Evolutionary conservation across 192 early-diverging fungal genomes (phyloP), one percentile per base, ranked within the genome.

Genomic region (Coemansia guatemalensis): DNA sequence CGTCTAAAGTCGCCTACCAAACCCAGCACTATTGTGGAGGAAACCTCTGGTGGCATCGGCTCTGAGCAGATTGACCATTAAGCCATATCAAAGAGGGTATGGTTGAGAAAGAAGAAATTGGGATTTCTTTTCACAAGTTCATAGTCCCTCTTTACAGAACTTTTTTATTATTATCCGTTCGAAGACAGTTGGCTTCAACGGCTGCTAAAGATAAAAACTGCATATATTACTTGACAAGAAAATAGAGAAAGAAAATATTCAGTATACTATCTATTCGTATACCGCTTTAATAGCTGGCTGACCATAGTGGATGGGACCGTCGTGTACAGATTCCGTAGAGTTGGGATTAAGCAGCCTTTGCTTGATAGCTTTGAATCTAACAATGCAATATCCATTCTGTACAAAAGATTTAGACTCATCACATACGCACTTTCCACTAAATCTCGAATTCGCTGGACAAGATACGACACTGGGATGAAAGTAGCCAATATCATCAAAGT

Each of bases 401-500:
- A 62, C 51, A 53, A 62, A 62, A 21, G 60, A 62, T 33, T 53
- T 52, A 8, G 49, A 6, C 7, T 41, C 32, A 23, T 62, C 60
- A 33, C 60, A 62, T 14, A 62, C 51, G 25, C 60, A 62, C 1
- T 8, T 17, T 49, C 60, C 51, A 3, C 29, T 49, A 6, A 35
- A 26, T 11, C 26, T 20, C 3, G 60, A n/a, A 33, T 35, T 51
- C 26, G 4, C 7, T 0, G 60, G 60, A 20, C 60, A 62, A 26
- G 41, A 33, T n/a, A 60, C 29, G 27, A 60, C 59, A n/a, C n/a
- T n/a, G n/a, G n/a, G n/a, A 62, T 83, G 85, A 29, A 63, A 76
- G 66, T 88, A 89, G 18, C 88, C 89, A 55, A 90, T 88, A 58
- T 90, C 86, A 56, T 88, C 71, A 49, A 90, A 90, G 69, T 78